phyloP scores from a whole-genome alignment of 2,329 filamentous ascomycete species.

The Chaetoscypha palmicola region DNA sequence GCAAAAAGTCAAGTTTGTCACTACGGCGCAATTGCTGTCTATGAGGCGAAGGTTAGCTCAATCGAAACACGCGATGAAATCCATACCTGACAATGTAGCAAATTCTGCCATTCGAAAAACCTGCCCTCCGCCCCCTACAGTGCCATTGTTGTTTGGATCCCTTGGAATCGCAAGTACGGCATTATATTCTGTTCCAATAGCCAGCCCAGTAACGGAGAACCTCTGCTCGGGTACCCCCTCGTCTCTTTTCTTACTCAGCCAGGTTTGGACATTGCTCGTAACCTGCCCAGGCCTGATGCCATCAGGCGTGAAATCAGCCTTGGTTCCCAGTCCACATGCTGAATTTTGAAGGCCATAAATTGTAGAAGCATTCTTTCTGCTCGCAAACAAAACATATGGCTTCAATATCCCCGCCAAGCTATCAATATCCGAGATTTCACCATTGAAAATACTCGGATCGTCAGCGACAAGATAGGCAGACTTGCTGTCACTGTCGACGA shows the following conservation, averaged over 20 bases:
- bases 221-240: slow-evolving; percentile 73
- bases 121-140: slow-evolving; percentile 63
- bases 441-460: slow-evolving; percentile 52
- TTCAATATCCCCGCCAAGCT: slow-evolving; percentile 49
- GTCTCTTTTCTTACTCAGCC: slow-evolving; percentile 62
- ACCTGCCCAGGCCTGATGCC: slow-evolving; percentile 38
- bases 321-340: slow-evolving; percentile 68
- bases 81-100: slow-evolving; percentile 66
- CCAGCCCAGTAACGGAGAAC: slow-evolving; percentile 75
- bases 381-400: slow-evolving; percentile 74
- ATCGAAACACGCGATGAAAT: slow-evolving; percentile 1
- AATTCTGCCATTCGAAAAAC: slow-evolving; percentile 71
- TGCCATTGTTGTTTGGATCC: slow-evolving; percentile 46
- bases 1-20: slow-evolving; percentile 86
- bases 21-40: slow-evolving; percentile 75
- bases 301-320: slow-evolving; percentile 55
- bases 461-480: slow-evolving; percentile 74
- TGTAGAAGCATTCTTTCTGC: slow-evolving; percentile 50
- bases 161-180: slow-evolving; percentile 62
- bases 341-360: slow-evolving; percentile 70
- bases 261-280: slow-evolving; percentile 43
- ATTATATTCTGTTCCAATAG: slow-evolving; percentile 62
- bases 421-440: slow-evolving; percentile 41
- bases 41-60: slow-evolving; percentile 10
- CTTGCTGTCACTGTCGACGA: slow-evolving; percentile 77